Evolutionary conservation across 257 asterid species (phyloP), one percentile per base, ranked within the genome.

Genomic region (Solanum corneliomulleri): DNA sequence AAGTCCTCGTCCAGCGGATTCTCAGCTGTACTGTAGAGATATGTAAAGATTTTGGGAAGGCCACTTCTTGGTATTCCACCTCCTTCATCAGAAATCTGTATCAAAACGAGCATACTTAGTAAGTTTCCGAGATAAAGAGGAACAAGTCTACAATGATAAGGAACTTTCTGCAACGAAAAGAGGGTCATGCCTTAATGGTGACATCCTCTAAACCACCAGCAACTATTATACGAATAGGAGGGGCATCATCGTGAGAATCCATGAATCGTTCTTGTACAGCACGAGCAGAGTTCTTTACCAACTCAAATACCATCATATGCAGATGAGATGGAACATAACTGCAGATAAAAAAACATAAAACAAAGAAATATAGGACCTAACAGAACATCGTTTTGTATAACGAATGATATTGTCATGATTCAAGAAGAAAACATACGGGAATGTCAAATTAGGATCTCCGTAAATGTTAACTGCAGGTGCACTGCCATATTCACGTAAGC

Each of bases 201-300:
- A 97, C 99, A 86, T 97, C 99, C 92, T 97, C 99, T 87, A 93
- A 77, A 58, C 99, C 99, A 92, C 94, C 99, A 84, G 99, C 98
- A 86, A 97, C 99, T 85, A 97, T 93, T 80, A 95, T 95, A 25
- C 98, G 93, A 70, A 97, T 78, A 72, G 99, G 98, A 58, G 99
- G 99, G 9, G 98, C 92, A 87, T 94, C 92, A 89, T 95, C 92
- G 88, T 95, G 98, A 0, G 98, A 92, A 52, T 96, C 94, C 98
- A 94, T 89, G 86, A 64, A 94, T 18, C 89, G 91, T 89, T 97
- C 99, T 93, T 95, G 98, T 71, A 97, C 98, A 90, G 99, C 99
- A 86, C 99, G 98, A 21, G 94, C 89, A 12, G 98, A 97, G 91
- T 97, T 97, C 93, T 97, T 97, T 44, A 97, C 99, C 94, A 97